Conservation (phyloP, 306 rosid genomes). For the Alnus glutinosa region DNA sequence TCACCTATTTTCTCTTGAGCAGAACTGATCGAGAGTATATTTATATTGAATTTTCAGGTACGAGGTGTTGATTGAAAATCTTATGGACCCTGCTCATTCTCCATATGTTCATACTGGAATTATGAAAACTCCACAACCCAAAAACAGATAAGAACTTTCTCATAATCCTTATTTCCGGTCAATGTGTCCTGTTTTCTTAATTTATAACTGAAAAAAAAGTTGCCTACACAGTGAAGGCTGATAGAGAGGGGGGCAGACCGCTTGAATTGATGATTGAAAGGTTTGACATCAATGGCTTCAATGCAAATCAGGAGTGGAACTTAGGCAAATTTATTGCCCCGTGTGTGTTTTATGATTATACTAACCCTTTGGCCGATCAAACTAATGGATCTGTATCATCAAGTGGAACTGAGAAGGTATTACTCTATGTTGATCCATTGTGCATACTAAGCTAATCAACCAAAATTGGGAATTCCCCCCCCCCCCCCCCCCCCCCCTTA, state of each 20-base stretch:
- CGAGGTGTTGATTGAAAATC: constrained; percentile 87
- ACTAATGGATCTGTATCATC: constrained; percentile 45
- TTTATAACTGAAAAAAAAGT: constrained; percentile 11
- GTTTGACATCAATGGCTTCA: constrained; percentile 63
- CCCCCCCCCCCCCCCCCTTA: too few species aligned
- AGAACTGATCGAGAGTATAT: background rate
- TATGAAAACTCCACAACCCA: constrained; percentile 48
- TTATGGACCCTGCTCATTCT: constrained; percentile 91
- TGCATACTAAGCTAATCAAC: background rate
- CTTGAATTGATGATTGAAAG: constrained; percentile 52
- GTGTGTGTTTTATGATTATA: constrained; percentile 55
- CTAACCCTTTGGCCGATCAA: constrained; percentile 32
- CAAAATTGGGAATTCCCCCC: background rate
- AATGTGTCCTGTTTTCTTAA: constrained; percentile 13
- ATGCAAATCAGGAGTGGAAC: constrained; percentile 52
- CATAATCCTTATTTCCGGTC: constrained; percentile 5
- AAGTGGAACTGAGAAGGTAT: constrained; percentile 55
- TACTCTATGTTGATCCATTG: background rate
- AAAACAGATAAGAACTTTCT: constrained; percentile 41
- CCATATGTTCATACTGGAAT: constrained; percentile 80
- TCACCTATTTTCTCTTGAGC: background rate
- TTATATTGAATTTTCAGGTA: constrained; percentile 57
- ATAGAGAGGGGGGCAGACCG: constrained; percentile 97
- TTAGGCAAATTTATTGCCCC: constrained; percentile 64
- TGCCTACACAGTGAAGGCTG: constrained; percentile 58